These are phyloP conservation scores for Phytopythium sindhum DNA, from an alignment of 352 stramenopile species.

Conservation along the genomic window DNA sequence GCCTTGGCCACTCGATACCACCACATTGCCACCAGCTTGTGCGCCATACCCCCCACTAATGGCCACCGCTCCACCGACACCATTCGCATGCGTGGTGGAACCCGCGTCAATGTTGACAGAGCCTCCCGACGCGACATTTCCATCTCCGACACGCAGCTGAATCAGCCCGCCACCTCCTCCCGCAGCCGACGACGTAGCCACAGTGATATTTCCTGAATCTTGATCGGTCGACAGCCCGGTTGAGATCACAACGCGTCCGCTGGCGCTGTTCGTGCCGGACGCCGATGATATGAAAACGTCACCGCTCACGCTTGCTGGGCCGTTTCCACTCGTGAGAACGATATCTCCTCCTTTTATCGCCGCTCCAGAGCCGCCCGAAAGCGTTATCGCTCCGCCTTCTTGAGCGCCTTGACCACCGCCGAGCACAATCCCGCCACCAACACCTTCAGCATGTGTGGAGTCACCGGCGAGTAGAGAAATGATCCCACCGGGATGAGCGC, in stretches of 20 bases:
- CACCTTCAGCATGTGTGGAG: background rate
- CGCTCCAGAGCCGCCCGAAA: background rate
- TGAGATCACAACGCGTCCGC: background rate
- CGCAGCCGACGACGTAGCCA: conserved; percentile 2
- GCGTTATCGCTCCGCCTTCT: background rate
- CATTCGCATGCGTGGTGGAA: background rate
- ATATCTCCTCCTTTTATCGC: background rate
- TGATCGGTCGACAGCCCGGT: background rate
- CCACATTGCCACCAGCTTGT: conserved; percentile 36
- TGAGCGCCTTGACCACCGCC: background rate
- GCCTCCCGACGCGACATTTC: conserved; percentile 2
- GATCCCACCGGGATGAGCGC: background rate
- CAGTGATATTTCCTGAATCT: conserved; percentile 10
- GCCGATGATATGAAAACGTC: background rate
- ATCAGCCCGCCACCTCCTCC: conserved; percentile 8
- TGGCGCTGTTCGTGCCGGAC: background rate
- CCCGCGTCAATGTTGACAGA: conserved; percentile 7
- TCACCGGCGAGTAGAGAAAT: background rate
- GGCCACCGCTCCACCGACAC: conserved; percentile 4
- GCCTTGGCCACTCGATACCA: conserved; percentile 8
- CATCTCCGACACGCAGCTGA: conserved; percentile 3
- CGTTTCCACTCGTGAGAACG: background rate
- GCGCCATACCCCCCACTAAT: conserved; percentile 2
- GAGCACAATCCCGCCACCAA: background rate
- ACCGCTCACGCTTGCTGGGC: background rate